Conservation (phyloP, 495 filamentous ascomycete species). For the Podospora sp. region DNA sequence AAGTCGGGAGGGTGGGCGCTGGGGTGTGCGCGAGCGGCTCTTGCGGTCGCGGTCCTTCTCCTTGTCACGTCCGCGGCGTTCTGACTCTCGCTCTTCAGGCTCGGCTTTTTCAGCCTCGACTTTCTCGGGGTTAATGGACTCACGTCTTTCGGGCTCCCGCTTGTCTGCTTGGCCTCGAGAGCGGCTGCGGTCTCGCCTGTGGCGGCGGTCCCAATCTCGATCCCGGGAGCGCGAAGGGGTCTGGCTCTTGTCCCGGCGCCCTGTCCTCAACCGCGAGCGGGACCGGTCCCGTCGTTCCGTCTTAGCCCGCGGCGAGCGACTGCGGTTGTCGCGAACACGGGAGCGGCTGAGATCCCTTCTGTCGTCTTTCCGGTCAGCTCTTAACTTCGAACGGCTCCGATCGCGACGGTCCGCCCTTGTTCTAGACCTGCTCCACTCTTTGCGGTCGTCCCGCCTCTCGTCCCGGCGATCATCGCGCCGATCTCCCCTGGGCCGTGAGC, state of each 20-base stretch:
- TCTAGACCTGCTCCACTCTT: constrained; percentile 37
- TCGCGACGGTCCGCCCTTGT: constrained; percentile 32
- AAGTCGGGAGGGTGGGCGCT: constrained; percentile 35
- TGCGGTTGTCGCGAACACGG: constrained; percentile 33
- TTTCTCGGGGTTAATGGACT: constrained; percentile 26
- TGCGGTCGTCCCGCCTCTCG: constrained; percentile 27
- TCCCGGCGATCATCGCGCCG: constrained; percentile 31
- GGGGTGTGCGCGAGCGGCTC: constrained; percentile 44
- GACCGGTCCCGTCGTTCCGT: constrained; percentile 35
- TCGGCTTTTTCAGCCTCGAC: constrained; percentile 24
- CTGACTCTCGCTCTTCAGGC: constrained; percentile 29
- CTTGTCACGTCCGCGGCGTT: constrained; percentile 27
- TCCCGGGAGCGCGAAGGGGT: constrained; percentile 26
- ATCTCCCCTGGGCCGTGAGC: constrained; percentile 36
- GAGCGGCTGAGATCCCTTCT: constrained; percentile 42
- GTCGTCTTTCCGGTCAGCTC: constrained; percentile 35
- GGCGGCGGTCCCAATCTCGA: constrained; percentile 27
- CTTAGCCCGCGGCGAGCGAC: constrained; percentile 33
- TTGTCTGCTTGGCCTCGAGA: constrained; percentile 26
- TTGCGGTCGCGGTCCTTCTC: constrained; percentile 34
- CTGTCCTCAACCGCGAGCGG: constrained; percentile 28
- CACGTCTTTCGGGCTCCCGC: constrained; percentile 31
- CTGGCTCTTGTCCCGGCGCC: constrained; percentile 32
- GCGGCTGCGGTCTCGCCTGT: constrained; percentile 37
- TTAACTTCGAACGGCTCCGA: constrained; percentile 37